These are phyloP conservation scores for Fusarium transvaalense DNA, from an alignment of 2,329 filamentous ascomycete genomes.

Conservation along the genomic window DNA sequence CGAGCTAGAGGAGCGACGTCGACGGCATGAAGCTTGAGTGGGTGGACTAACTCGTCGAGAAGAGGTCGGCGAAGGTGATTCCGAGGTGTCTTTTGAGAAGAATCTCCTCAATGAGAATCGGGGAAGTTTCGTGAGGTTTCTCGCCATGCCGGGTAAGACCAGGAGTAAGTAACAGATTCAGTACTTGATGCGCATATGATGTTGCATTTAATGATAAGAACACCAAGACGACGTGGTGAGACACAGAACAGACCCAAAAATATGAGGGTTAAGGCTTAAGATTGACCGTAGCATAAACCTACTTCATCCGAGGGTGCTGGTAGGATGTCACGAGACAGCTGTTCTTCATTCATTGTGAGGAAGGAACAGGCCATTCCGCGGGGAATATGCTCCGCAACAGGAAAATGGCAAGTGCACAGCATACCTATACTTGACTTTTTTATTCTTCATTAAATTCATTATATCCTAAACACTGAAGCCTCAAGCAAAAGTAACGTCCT, in stretches of 20 bases:
- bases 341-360: background rate
- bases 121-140: background rate
- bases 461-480: background rate
- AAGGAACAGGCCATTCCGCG: background rate
- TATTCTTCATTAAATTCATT: slow-evolving; percentile 35
- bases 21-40: too few relatives aligned
- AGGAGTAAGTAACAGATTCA: background rate
- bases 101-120: background rate
- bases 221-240: background rate
- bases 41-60: background rate
- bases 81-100: background rate
- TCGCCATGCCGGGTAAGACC: background rate
- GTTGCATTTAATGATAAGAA: background rate
- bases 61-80: background rate
- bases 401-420: background rate
- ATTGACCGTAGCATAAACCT: too few relatives aligned
- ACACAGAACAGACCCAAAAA: background rate
- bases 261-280: background rate
- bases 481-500: slow-evolving; percentile 57
- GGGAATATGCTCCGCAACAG: background rate
- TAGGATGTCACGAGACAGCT: too few relatives aligned
- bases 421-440: background rate
- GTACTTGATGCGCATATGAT: background rate
- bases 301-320: background rate
- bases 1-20: too few relatives aligned